Evolutionary conservation across 2,329 filamentous ascomycete species (phyloP), one percentile per base, ranked within the genome.

Genomic region (Monilinia vaccinii-corymbosi): DNA sequence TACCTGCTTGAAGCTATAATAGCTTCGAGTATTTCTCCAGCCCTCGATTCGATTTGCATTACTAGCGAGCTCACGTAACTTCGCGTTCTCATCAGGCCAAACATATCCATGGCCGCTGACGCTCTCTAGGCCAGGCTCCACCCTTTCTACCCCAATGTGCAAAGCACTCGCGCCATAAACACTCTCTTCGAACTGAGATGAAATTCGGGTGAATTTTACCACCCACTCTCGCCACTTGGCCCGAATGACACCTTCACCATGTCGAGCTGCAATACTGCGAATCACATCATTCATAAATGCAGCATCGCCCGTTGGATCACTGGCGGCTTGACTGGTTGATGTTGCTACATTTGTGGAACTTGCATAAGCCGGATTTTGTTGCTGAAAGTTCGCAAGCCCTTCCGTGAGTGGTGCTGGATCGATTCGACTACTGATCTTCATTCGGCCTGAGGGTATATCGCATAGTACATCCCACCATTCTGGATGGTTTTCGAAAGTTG

Each of bases 381-480:
- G 89, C 70, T 96, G 89, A 74, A 97, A 97, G 72, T 88, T 96
- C 2, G 86, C 72, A 11, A 94, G 79, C 0, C 93, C 93, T 68
- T 99, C 94, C 0, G 91, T 97, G 4, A 88, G 75, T 1, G 87
- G 83, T 0, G 91, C 88, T 25, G 82, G 75, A 64, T 97, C 93
- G 65, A 97, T 92, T 68, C 86, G 87, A 72, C 83, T 90, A 70
- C 90, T 96, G 69, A 99, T 97, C 75, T 94, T 96, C 79, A 99
- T 91, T 47, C 92, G 86, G 11, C 94, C 94, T 1, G 87, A 93
- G 0, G 92, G 88, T 46, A 99, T 78, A 73, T 99, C 94, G 73
- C 94, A 99, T 14, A 99, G 80, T 11, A 99, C 76, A 74, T 99
- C 94, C 94, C 94, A 99, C 94, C 94, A 99, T 72, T 97, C 92